Evolutionary conservation across 805 yeast species (phyloP).

Genomic region (Tetrapisispora pingtungensis): DNA sequence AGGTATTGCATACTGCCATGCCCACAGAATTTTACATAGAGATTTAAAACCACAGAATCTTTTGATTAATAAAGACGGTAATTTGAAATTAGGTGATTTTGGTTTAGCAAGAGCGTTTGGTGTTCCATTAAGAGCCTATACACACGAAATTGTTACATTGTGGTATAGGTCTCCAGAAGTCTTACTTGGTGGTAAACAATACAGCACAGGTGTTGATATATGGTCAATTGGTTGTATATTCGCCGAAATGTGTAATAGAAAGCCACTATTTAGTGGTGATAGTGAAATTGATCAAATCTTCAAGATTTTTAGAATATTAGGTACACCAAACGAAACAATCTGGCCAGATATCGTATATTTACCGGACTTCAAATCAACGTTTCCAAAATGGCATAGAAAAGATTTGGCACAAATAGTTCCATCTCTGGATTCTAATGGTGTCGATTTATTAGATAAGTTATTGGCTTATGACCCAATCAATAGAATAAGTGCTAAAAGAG

Average conservation of each 20-base stretch:
- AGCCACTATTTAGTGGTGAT: slow-evolving; percentile 92
- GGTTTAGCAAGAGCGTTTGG: slow-evolving; percentile 97
- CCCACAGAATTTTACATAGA: slow-evolving; percentile 55
- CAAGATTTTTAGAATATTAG: slow-evolving; percentile 86
- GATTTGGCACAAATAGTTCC: slow-evolving; percentile 76
- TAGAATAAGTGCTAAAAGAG: slow-evolving; percentile 89
- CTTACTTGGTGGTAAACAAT: slow-evolving; percentile 84
- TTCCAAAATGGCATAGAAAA: slow-evolving; percentile 81
- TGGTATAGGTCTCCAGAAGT: slow-evolving; percentile 99
- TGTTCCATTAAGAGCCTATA: slow-evolving; percentile 92
- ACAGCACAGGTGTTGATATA: slow-evolving; percentile 93
- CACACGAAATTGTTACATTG: slow-evolving; percentile 93
- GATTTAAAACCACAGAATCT: slow-evolving; percentile 93
- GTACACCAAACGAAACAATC: slow-evolving; percentile 89
- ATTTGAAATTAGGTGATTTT: slow-evolving; percentile 88
- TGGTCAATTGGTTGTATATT: slow-evolving; percentile 98
- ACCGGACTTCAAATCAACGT: slow-evolving; percentile 78
- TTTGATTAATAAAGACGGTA: slow-evolving; percentile 81
- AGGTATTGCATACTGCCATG: slow-evolving; percentile 67
- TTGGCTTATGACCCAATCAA: slow-evolving; percentile 88
- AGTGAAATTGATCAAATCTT: slow-evolving; percentile 92
- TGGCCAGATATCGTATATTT: slow-evolving; percentile 95
- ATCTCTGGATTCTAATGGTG: slow-evolving; percentile 69
- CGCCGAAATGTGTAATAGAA: slow-evolving; percentile 98
- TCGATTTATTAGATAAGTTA: slow-evolving; percentile 69